Evolutionary conservation across 2,329 filamentous ascomycete species (phyloP), one percentile per base, ranked within the genome.

Genomic region (Aspergillus amoenus): DNA sequence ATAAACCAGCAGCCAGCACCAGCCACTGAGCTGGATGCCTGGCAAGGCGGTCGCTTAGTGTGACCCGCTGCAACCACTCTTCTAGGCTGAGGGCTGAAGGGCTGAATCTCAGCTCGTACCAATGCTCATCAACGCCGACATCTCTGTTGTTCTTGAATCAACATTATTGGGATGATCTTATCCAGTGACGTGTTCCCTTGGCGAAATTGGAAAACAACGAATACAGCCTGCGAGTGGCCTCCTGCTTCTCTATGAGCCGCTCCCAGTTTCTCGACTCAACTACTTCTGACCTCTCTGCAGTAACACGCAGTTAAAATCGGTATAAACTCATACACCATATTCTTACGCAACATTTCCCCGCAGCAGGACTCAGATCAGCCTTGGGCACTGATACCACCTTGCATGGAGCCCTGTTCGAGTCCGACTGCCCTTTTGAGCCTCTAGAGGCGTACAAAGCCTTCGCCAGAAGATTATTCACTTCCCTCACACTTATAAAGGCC

Each of bases 1-100:
- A 59, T 55, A 57, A 58, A 39, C 42, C 39, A 42, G 50, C 49
- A 46, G 48, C 56, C 58, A 39, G 34, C 39, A 37, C 46, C 49
- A 43, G 48, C 56, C 58, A 58, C 55, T 60, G 54, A 64, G 52
- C 51, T 57, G 51, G 50, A 57, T 47, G 51, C 62, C 62, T 64
- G 56, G 56, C 55, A 61, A 63, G 60, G 60, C 63, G 57, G 61
- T 61, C 61, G 52, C 63, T 60, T 61, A 62, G 50, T 42, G 61
- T 64, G 63, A 66, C 60, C 63, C 57, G 61, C 61, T 44, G 34
- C 32, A 51, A 37, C 58, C 58, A 57, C 51, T 46, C 37, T 40
- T 52, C 39, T 44, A 55, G 41, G 41, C 54, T 49, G 56, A 60
- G 42, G 54, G 60, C 55, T 48, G 49, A 55, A 45, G 43, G 37